Conservation (phyloP, 108 stramenopile genomes). For the Aurantiochytrium sp. region DNA sequence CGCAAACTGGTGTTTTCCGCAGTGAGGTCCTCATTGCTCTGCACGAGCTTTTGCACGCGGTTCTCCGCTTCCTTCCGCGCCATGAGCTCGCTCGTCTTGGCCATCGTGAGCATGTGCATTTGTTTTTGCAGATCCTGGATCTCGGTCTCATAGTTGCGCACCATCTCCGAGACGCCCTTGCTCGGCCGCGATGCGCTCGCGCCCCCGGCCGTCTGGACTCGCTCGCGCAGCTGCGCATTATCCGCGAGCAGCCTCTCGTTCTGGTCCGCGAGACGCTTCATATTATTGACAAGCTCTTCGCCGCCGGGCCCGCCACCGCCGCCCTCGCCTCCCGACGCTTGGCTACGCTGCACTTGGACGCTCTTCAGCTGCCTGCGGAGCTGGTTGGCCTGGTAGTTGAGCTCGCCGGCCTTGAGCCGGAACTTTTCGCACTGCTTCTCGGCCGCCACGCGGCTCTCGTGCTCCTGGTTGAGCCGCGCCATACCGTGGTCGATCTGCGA, state of each 20-base stretch:
- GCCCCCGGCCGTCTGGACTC: not conserved
- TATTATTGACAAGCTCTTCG: not conserved
- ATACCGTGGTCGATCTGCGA: not conserved
- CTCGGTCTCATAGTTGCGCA: slow-evolving; percentile 7
- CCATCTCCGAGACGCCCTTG: slow-evolving; percentile 7
- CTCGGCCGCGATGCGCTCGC: not conserved
- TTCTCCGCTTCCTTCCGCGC: not conserved
- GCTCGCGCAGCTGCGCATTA: not conserved
- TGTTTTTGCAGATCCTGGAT: not conserved
- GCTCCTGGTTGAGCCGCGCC: not conserved
- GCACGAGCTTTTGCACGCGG: not conserved
- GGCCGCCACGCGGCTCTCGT: not conserved
- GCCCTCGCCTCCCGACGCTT: not conserved
- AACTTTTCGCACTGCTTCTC: not conserved
- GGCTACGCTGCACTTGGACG: slow-evolving; percentile 11
- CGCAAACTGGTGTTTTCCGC: not conserved
- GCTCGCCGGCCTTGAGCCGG: not conserved
- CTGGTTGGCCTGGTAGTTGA: not conserved
- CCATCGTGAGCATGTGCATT: not conserved
- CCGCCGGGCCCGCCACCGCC: not conserved
- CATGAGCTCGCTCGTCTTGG: not conserved
- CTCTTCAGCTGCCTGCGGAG: not conserved
- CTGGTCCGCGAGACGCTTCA: not conserved
- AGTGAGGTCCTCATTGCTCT: not conserved
- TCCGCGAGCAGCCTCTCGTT: not conserved